phyloP scores from a whole-genome alignment of 805 yeast genomes.

The Blastobotrys terrestris region DNA sequence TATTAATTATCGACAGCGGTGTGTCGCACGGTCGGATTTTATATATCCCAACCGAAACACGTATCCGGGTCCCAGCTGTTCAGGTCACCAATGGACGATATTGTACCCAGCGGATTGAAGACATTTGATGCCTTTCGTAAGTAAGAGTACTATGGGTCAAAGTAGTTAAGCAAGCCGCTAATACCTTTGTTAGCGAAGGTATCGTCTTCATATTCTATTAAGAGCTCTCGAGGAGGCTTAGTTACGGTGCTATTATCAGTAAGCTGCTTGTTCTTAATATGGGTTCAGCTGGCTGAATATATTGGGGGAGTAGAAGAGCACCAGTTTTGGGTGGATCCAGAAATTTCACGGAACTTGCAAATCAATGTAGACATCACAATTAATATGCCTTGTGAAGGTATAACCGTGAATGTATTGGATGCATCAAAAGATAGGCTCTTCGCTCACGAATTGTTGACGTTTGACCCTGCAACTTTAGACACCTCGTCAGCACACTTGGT shows the following conservation, averaged over 20 bases:
- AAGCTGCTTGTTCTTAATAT: conserved; percentile 58
- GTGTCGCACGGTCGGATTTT: too few relatives aligned
- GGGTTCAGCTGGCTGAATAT: conserved; percentile 80
- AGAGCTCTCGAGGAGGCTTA: conserved; percentile 71
- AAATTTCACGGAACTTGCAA: conserved; percentile 49
- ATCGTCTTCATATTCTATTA: conserved; percentile 60
- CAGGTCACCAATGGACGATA: conserved; percentile 18
- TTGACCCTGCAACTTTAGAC: conserved; percentile 46
- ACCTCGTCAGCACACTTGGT: conserved; percentile 4
- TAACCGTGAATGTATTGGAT: conserved; percentile 75
- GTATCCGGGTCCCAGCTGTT: neutral
- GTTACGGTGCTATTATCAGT: conserved; percentile 62
- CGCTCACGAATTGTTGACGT: conserved; percentile 69
- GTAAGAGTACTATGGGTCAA: too few relatives aligned
- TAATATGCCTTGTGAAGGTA: conserved; percentile 72
- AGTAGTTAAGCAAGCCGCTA: conserved; percentile 11
- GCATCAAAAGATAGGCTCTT: conserved; percentile 67
- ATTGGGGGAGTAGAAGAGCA: conserved; percentile 77
- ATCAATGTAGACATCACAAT: conserved; percentile 77
- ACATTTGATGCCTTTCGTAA: conserved; percentile 63
- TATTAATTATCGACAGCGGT: too few relatives aligned
- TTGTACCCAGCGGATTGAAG: conserved; percentile 33
- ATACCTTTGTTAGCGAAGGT: conserved; percentile 48
- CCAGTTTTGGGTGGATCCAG: conserved; percentile 67
- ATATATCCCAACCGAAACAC: too few relatives aligned